Evolutionary conservation across 345 rosid species (phyloP), one percentile per base, ranked within the genome.

Genomic region (Hirschfeldia incana): DNA sequence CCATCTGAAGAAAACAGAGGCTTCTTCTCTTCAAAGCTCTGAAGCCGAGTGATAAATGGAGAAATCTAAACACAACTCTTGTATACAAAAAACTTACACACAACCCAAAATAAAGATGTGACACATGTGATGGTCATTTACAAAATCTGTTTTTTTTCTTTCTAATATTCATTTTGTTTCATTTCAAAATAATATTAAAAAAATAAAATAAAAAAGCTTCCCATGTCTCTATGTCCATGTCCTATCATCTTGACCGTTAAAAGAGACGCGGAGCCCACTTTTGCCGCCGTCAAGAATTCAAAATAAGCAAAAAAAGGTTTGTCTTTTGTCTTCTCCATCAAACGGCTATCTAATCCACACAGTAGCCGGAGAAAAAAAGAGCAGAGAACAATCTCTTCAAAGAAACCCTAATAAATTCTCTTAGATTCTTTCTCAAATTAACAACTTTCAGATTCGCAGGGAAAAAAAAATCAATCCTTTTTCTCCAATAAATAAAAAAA

Each of bases 271-370:
- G 73, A 33, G 65, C 68, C 77, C 65, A 58, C 69, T 49, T 37
- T 79, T 65, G 4, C 76, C 80, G 83, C 77, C 77, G 83, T 76
- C 3, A 46, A 59, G 0, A 33, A 8, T 80, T 71, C 37, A 80
- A 80, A 80, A 70, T 36, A 5, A 13, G 11, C 36, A 79, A 69
- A 53, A 79, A 68, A 51, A 37, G 2, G 21, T 21, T 44, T 53
- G 66, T 11, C 71, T 30, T 67, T 39, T 61, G 58, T 7, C 27
- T 29, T 10, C 33, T 30, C 69, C 63, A 32, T 59, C 65, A 80
- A 39, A 80, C 83, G 83, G 83, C 80, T 80, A 9, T 80, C 44
- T 80, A 36, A 70, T 75, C 80, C 69, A 75, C 67, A 75, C 64
- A 29, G 79, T 70, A 8, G 73, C 57, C 70, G 34, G 70, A 21